Base-by-base conservation (phyloP, 352 stramenopile species). In the Phytophthora cajani region DNA sequence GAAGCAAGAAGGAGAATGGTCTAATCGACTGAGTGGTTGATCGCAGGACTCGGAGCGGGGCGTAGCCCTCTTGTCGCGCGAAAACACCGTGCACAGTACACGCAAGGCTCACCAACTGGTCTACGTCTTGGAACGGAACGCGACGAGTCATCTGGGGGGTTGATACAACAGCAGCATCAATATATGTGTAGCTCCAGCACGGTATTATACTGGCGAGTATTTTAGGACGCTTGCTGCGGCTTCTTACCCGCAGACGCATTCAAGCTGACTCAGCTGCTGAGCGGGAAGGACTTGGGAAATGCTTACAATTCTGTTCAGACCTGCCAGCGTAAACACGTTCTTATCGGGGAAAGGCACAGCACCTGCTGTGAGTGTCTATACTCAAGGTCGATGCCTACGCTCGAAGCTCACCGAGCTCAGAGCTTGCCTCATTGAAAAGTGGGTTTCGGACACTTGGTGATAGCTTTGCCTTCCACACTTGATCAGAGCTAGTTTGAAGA, bases 1-100 rank as follows among this genome's bases (percentile, higher is more conserved):
- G 16, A 66, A 59, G 64, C 47, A 71, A 76, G 42, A 69, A 44
- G 12, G 3, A 7, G 53, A 76, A 54, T 76, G 69, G 61, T 25
- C 25, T 36, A 36, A 32, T 30, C 11, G 23, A 19, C 25, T 2
- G 49, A 55, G 49, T n/a, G n/a, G n/a, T 8, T 16, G 33, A 21
- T 32, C 47, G 12, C 42, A 14, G 46, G 46, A 14, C 19, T 52
- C 19, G 12, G 42, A 21, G 42, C 16, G 16, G n/a, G 10, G 46
- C n/a, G 10, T 7, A 25, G 46, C 23, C 46, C 46, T 52, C 46
- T 52, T 25, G 19, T 52, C 46, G 42, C 21, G 46, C 46, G 25
- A 52, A 42, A 16, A 17, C 17, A 42, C 51, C 14, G n/a, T 27
- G 51, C 23, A 42, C 52, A 58, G 27, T 44, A 58, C 52, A 27